phyloP scores from a whole-genome alignment of 139 green algal species.

The Volvox reticuliferus region DNA sequence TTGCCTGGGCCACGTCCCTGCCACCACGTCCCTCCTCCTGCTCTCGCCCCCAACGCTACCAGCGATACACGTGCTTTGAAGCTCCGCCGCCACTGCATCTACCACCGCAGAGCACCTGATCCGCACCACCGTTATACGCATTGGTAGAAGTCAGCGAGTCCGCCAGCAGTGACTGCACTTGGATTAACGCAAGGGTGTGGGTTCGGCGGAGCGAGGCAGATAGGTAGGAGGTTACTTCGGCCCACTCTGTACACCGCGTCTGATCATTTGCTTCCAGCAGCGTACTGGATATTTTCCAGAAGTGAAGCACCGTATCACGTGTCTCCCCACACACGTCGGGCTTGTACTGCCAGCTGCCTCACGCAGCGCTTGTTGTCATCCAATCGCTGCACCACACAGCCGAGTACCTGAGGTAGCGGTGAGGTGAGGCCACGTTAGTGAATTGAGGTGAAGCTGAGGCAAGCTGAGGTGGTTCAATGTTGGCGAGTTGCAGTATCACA shows the following conservation, averaged over 20 bases:
- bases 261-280: no score
- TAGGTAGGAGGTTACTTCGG: no score
- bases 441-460: no score
- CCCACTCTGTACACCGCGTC: no score
- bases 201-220: background rate
- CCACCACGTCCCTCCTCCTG: no score
- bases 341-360: slow-evolving; percentile 34
- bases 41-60: background rate
- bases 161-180: background rate
- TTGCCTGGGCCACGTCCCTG: background rate
- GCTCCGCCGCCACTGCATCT: slow-evolving; percentile 21
- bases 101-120: slow-evolving; percentile 26
- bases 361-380: slow-evolving; percentile 52
- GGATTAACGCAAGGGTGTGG: background rate
- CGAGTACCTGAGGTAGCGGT: slow-evolving; percentile 30
- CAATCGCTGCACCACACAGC: slow-evolving; percentile 8
- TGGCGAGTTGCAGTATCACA: no score
- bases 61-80: background rate
- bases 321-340: slow-evolving; percentile 21
- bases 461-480: no score
- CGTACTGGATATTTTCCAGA: no score
- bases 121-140: background rate
- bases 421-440: no score
- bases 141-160: background rate
- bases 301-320: background rate